Conservation (phyloP, 2,329 filamentous ascomycete species). For the Alternaria panax region DNA sequence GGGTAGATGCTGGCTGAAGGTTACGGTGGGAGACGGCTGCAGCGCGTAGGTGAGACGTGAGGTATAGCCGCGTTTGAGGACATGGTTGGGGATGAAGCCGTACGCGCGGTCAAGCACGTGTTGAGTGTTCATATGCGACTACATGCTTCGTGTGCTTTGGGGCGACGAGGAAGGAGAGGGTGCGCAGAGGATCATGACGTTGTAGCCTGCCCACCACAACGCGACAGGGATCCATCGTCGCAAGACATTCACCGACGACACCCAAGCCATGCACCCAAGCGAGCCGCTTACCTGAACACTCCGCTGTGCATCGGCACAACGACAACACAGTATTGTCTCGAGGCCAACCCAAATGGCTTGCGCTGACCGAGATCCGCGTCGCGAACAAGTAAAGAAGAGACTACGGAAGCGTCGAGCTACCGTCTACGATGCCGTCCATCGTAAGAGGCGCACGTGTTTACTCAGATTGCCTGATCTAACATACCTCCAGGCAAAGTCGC, state of each 20-base stretch:
- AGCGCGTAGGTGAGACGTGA: constrained; percentile 73
- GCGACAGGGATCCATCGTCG: constrained; percentile 8
- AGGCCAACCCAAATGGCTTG: constrained; percentile 5
- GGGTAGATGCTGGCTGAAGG: constrained; percentile 71
- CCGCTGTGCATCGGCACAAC: neutral
- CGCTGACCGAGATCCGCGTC: neutral
- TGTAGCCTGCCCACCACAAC: constrained; percentile 6
- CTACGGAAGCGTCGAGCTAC: constrained; percentile 56
- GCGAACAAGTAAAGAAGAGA: neutral
- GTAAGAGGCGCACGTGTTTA: constrained; percentile 48
- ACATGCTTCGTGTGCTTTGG: constrained; percentile 42
- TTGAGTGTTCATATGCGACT: constrained; percentile 52
- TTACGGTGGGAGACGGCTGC: constrained; percentile 67
- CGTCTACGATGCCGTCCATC: constrained; percentile 77
- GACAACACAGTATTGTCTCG: constrained; percentile 3
- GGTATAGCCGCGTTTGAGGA: constrained; percentile 71
- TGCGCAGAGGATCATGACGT: constrained; percentile 25
- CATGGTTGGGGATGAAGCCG: constrained; percentile 66
- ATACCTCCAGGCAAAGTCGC: constrained; percentile 20
- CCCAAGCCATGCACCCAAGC: constrained; percentile 11
- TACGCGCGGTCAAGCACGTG: constrained; percentile 78
- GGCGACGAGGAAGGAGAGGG: constrained; percentile 1
- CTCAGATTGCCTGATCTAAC: neutral
- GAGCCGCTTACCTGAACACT: neutral
- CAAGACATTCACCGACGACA: constrained; percentile 6